Evolutionary conservation across 176 grass and related monocot genomes (phyloP), one percentile per base, ranked within the genome.

Genomic region (Phyllostachys edulis): DNA sequence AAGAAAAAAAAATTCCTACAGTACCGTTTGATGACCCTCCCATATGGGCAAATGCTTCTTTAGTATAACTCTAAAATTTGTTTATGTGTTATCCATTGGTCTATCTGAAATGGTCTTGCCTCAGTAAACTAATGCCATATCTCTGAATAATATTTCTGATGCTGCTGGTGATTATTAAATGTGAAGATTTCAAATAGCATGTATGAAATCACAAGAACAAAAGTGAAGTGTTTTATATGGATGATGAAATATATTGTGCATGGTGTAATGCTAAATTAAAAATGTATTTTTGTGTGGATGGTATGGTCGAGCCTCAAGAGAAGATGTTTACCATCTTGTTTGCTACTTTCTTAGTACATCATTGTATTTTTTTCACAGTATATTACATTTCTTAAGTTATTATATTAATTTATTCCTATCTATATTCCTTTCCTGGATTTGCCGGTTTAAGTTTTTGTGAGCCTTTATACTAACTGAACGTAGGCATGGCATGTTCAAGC

Each of bases 391-490:
- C 59, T 47, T 78, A 65, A 26, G 47, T 74, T 84, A 47, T 29
- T 81, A 40, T 70, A 62, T 40, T 17, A 11, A 66, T 79, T 79
- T 73, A 46, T 82, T 73, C 69, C 5, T 86, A 70, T 10, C 42
- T 54, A 76, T 78, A 77, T 52, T 15, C 29, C 50, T 90, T 69
- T 78, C 50, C 9, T 86, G n/a, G 12, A 17, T 70, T 55, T 76
- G 52, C 36, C 29, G 38, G 20, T 86, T 76, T 17, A 67, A 73
- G 17, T 21, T 42, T 69, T 75, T 47, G 16, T 76, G 40, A 77
- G 13, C 63, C 4, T 68, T 51, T 67, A 79, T 72, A 49, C 50
- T 40, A 85, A 27, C 77, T 82, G 44, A 72, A 83, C n/a, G n/a
- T n/a, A n/a, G n/a, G n/a, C n/a, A n/a, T n/a, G n/a, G n/a, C n/a